Evolutionary conservation across 1,139 yeast species (phyloP).

Genomic region (Petasospora fabianii): DNA sequence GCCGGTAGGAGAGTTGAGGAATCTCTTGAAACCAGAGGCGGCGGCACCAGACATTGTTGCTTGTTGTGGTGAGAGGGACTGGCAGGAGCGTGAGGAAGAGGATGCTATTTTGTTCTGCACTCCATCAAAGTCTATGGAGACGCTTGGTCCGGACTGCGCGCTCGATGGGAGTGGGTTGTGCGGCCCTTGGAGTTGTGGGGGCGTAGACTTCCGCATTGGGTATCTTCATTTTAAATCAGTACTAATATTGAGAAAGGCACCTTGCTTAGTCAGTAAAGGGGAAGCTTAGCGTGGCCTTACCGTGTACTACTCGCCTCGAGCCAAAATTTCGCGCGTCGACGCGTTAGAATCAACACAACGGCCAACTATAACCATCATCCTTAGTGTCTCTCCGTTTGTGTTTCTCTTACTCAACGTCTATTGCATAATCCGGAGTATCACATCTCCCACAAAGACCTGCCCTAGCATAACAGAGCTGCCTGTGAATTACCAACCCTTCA

Average conservation of each 20-base stretch:
- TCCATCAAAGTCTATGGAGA: constrained; percentile 1
- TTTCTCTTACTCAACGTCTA: too few species aligned
- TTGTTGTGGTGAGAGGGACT: constrained; percentile 1
- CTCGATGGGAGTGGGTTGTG: too few species aligned
- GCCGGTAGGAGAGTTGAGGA: constrained; percentile 84
- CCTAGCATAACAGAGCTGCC: too few species aligned
- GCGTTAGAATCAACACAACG: constrained; percentile 1
- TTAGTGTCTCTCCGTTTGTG: neutral
- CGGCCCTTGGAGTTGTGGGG: too few species aligned
- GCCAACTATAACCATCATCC: neutral
- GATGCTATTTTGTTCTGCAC: neutral
- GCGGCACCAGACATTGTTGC: constrained; percentile 12
- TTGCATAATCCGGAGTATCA: too few species aligned
- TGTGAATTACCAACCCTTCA: too few species aligned
- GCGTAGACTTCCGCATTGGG: constrained; percentile 8
- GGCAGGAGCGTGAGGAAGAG: neutral
- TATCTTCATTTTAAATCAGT: neutral
- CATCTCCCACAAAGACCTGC: too few species aligned
- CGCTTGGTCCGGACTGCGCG: constrained; percentile 1
- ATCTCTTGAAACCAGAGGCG: constrained; percentile 63
- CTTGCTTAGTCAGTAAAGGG: constrained; percentile 6
- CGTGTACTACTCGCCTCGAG: neutral
- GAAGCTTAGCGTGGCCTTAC: constrained; percentile 3
- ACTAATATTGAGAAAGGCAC: too few species aligned
- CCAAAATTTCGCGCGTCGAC: neutral